These are phyloP conservation scores for Colletotrichum sidae DNA, from an alignment of 2,329 filamentous ascomycete species.

Conservation along the genomic window DNA sequence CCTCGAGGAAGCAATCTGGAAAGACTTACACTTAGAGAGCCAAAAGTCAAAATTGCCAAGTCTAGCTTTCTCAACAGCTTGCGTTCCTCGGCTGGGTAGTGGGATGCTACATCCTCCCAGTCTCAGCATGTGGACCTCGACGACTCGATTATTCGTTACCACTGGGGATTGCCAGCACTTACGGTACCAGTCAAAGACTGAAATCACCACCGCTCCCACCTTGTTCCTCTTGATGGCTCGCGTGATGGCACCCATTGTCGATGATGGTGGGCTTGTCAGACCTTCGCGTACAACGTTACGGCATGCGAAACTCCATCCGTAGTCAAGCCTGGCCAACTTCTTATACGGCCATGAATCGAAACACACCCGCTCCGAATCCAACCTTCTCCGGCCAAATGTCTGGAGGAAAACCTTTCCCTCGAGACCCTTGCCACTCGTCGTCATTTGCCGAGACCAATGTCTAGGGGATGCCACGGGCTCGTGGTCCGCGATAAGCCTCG, in stretches of 20 bases:
- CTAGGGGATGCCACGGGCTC: background rate
- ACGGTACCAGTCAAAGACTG: conserved; percentile 47
- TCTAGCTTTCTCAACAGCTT: conserved; percentile 44
- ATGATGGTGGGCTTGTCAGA: background rate
- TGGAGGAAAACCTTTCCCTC: background rate
- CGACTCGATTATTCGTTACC: background rate
- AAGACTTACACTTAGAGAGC: conserved; percentile 11
- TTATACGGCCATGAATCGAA: conserved; percentile 16
- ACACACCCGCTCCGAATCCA: background rate
- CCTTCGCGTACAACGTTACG: background rate
- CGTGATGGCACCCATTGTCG: conserved; percentile 30
- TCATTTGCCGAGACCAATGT: background rate
- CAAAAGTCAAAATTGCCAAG: conserved; percentile 41
- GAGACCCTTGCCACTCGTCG: conserved; percentile 8
- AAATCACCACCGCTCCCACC: conserved; percentile 42
- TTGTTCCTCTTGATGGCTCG: conserved; percentile 39
- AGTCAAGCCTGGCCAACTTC: background rate
- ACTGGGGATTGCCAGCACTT: conserved; percentile 14
- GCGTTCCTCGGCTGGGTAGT: conserved; percentile 42
- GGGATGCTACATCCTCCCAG: conserved; percentile 37
- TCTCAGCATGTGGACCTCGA: background rate
- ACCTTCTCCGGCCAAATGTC: background rate
- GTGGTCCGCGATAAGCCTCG: conserved; percentile 14
- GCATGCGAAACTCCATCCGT: background rate
- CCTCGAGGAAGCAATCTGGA: too few relatives aligned